Evolutionary conservation across 306 rosid genomes (phyloP), one percentile per base, ranked within the genome.

Genomic region (Cucurbita pepo): DNA sequence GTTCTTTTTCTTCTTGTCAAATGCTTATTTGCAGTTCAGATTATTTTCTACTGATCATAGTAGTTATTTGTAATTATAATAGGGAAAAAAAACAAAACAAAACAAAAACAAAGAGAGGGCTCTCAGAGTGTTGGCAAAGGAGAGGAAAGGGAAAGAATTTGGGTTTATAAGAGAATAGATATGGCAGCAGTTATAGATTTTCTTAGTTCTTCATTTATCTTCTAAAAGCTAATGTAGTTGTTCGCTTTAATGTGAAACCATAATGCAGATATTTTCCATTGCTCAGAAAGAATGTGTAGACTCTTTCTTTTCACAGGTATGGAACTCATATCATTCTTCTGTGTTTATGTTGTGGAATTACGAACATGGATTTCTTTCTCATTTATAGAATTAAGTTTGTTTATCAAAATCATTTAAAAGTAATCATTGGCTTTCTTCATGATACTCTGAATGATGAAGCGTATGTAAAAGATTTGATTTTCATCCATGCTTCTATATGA

Each of bases 271-370:
- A 63, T 95, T 95, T 86, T 96, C 96, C 14, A 71, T 80, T 79
- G 96, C 97, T 56, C 99, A 95, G 77, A 95, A 84, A 87, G 91
- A 86, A 81, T 79, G 85, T 51, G 83, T 95, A 72, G 99, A 91
- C 74, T 87, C 97, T 67, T 91, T 95, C 84, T 91, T 87, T 79
- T 95, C 99, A 55, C 99, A 95, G 96, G 99, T 91, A 80, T 60
- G 53, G 50, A 79, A 56, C 71, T 71, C 56, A 64, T 71, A 53
- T 70, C 57, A 65, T 62, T 69, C 50, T 59, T 38, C 57, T 16
- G 44, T 9, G 54, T 69, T 59, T 69, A 48, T 48, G 55, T 75
- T 77, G 40, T 56, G 48, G 36, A 55, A 65, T 74, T 76, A 38
- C 72, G 66, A 52, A 54, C 36, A 72, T 53, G 11, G 57, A 81